Conservation (phyloP, 257 asterid genomes). For the Eustoma russellianum region DNA sequence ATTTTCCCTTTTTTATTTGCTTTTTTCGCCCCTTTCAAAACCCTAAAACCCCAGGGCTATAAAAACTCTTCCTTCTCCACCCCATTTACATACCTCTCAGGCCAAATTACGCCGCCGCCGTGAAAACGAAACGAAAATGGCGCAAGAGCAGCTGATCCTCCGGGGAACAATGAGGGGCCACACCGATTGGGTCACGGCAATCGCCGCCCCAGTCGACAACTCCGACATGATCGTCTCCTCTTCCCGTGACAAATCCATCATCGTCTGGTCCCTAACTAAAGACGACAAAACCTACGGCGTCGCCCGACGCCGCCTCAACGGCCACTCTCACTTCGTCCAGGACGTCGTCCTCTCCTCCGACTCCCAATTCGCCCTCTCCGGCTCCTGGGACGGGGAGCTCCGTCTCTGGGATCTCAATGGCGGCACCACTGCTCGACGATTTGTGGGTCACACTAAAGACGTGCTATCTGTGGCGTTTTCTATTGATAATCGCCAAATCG, state of each 20-base stretch:
- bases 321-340: conserved; percentile 69
- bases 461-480: no score
- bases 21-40: neutral
- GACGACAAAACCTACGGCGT: conserved; percentile 51
- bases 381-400: conserved; percentile 88
- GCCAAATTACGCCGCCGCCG: neutral
- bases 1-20: no score
- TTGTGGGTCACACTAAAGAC: no score
- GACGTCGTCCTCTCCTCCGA: conserved; percentile 90
- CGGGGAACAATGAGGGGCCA: conserved; percentile 79
- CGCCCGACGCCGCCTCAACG: conserved; percentile 68
- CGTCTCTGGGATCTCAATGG: conserved; percentile 92
- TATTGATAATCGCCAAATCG: no score
- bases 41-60: conserved; percentile 16
- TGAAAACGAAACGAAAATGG: conserved; percentile 23
- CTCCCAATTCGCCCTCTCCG: conserved; percentile 83
- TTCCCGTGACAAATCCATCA: conserved; percentile 72
- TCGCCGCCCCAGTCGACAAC: conserved; percentile 74
- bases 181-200: conserved; percentile 85
- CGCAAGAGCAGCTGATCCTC: conserved; percentile 52
- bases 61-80: neutral
- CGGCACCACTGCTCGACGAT: no score
- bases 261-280: conserved; percentile 49
- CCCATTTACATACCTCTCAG: neutral
- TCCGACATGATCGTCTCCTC: conserved; percentile 66